Evolutionary conservation across 1,284 basidiomycete species (phyloP).

Genomic region (Violaceomyces palustris): DNA sequence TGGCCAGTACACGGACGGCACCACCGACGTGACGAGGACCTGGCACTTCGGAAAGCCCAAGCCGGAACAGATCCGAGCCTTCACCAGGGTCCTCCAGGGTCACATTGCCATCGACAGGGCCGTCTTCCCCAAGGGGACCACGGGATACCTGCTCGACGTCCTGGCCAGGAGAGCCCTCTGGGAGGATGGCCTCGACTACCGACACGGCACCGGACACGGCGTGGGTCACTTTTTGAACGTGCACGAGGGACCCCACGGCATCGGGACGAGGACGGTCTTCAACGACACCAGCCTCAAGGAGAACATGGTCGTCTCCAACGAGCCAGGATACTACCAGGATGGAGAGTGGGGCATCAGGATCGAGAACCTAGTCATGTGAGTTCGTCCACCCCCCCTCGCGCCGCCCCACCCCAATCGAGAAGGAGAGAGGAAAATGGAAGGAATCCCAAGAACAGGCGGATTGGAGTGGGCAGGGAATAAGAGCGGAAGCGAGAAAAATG

Average conservation of each 20-base stretch:
- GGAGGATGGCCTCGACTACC: constrained; percentile 77
- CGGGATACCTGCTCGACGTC: constrained; percentile 71
- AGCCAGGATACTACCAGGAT: constrained; percentile 90
- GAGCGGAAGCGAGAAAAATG: no score
- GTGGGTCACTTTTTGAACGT: constrained; percentile 49
- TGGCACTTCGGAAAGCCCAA: constrained; percentile 87
- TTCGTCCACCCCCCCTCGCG: not conserved
- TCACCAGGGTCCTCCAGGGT: constrained; percentile 90
- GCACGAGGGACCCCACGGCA: constrained; percentile 51
- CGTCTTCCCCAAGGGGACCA: constrained; percentile 81
- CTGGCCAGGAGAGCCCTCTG: constrained; percentile 79
- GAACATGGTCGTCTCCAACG: constrained; percentile 50
- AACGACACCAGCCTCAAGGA: constrained; percentile 50
- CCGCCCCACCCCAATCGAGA: constrained; percentile 7
- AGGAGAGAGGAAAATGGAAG: no score
- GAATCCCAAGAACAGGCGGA: not conserved
- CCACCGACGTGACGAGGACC: constrained; percentile 80
- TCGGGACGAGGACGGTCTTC: constrained; percentile 46
- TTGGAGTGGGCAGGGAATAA: no score
- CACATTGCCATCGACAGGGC: constrained; percentile 85
- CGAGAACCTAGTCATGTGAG: constrained; percentile 61
- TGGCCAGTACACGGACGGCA: constrained; percentile 82
- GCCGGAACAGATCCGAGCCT: constrained; percentile 75
- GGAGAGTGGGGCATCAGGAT: constrained; percentile 89
- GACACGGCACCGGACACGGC: constrained; percentile 53